phyloP scores from a whole-genome alignment of 768 basidiomycete species.

The Boletus insuetus region DNA sequence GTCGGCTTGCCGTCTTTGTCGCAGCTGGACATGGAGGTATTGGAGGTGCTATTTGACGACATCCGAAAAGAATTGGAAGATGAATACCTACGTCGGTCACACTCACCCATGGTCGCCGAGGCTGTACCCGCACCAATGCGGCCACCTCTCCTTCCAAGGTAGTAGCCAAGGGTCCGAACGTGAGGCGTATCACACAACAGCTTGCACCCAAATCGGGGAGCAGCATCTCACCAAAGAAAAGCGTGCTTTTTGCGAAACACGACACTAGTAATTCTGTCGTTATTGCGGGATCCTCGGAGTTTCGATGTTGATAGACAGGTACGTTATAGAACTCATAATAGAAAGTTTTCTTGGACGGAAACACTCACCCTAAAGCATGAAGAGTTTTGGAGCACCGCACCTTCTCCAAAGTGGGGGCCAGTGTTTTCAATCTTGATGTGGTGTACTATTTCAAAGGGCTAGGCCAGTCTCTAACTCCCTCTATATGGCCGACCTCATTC shows the following conservation, averaged over 20 bases:
- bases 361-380: too few relatives aligned
- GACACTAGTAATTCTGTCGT: conserved; percentile 2
- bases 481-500: too few relatives aligned
- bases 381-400: too few relatives aligned
- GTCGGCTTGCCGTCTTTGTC: conserved; percentile 67
- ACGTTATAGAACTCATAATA: too few relatives aligned
- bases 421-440: too few relatives aligned
- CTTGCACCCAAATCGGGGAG: conserved; percentile 56
- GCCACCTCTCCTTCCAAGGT: conserved; percentile 11
- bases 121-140: background rate
- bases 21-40: conserved; percentile 69
- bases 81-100: conserved; percentile 63
- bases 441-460: too few relatives aligned
- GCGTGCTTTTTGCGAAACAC: conserved; percentile 37
- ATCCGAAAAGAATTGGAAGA: conserved; percentile 65
- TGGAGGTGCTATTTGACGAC: conserved; percentile 68
- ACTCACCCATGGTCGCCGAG: conserved; percentile 40
- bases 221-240: conserved; percentile 37
- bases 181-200: conserved; percentile 60
- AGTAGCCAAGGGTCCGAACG: conserved; percentile 39
- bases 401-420: too few relatives aligned
- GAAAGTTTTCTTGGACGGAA: too few relatives aligned
- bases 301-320: too few relatives aligned
- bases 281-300: too few relatives aligned
- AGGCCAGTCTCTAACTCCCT: too few relatives aligned